These are phyloP conservation scores for Trypanosoma congolense DNA, from an alignment of 208 protist species.

Conservation along the genomic window DNA sequence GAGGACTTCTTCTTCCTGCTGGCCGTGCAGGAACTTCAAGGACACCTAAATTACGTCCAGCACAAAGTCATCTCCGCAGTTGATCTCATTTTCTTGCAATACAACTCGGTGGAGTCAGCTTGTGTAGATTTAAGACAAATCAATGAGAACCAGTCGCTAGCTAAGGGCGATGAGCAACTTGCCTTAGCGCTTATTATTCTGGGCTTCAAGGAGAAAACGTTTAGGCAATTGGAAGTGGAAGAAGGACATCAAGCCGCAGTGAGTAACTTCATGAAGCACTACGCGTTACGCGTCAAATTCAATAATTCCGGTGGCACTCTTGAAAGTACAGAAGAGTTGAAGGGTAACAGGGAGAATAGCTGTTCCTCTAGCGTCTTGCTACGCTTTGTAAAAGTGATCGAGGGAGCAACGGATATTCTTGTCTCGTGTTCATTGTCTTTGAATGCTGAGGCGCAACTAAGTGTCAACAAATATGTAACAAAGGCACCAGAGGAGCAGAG, in stretches of 20 bases:
- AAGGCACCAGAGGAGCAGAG: constrained; percentile 67
- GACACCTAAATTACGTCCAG: constrained; percentile 83
- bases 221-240: constrained; percentile 75
- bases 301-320: neutral
- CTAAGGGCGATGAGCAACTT: constrained; percentile 21
- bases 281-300: constrained; percentile 50
- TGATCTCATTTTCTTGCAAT: constrained; percentile 82
- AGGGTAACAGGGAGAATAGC: neutral
- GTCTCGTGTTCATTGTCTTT: constrained; percentile 71
- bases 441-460: constrained; percentile 19
- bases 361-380: constrained; percentile 6
- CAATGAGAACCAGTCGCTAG: constrained; percentile 1
- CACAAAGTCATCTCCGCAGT: constrained; percentile 78
- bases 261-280: constrained; percentile 84
- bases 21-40: constrained; percentile 82
- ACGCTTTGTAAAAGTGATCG: constrained; percentile 82
- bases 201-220: constrained; percentile 79
- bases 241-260: constrained; percentile 34
- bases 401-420: constrained; percentile 75
- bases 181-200: constrained; percentile 62
- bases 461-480: constrained; percentile 62
- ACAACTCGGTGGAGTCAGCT: constrained; percentile 50
- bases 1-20: constrained; percentile 84
- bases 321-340: neutral
- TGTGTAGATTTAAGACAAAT: constrained; percentile 34